Evolutionary conservation across 768 basidiomycete species (phyloP).

Genomic region (Boletus barrowsii): DNA sequence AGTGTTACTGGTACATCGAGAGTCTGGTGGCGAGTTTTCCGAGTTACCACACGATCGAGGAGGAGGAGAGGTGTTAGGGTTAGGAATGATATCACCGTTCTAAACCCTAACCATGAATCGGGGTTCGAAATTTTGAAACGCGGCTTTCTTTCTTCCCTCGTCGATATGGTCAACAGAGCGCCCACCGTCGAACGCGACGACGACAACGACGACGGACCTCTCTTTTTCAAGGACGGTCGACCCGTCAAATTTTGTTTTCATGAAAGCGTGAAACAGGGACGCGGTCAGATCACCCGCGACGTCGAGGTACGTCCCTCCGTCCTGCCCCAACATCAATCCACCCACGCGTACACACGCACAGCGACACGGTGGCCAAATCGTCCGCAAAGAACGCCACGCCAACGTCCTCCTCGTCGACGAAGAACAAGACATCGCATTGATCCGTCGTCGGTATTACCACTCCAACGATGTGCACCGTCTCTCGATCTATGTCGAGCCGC

Average conservation of each 20-base stretch:
- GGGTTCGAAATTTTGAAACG: slow-evolving; percentile 25
- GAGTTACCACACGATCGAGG: slow-evolving; percentile 39
- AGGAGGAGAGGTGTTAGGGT: slow-evolving; percentile 1
- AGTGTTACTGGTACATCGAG: slow-evolving; percentile 57
- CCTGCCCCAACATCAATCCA: too few species aligned
- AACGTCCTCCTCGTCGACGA: slow-evolving; percentile 32
- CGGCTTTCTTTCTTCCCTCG: neutral
- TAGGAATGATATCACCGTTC: slow-evolving; percentile 11
- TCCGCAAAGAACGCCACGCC: slow-evolving; percentile 11
- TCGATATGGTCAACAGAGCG: slow-evolving; percentile 1
- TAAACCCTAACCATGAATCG: slow-evolving; percentile 29
- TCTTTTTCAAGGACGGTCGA: slow-evolving; percentile 24
- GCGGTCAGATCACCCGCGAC: slow-evolving; percentile 12
- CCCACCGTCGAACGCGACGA: neutral
- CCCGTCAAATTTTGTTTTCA: slow-evolving; percentile 31
- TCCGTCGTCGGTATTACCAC: slow-evolving; percentile 27
- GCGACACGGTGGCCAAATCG: slow-evolving; percentile 23
- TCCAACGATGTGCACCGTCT: slow-evolving; percentile 16
- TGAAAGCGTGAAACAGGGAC: slow-evolving; percentile 23
- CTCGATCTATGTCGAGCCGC: slow-evolving; percentile 20
- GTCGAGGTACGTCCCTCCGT: slow-evolving; percentile 17
- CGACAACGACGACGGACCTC: neutral
- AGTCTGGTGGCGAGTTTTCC: slow-evolving; percentile 46
- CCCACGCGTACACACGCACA: neutral
- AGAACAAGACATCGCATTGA: slow-evolving; percentile 20